Conservation (phyloP, 768 basidiomycete genomes). For the Mycena floridula region DNA sequence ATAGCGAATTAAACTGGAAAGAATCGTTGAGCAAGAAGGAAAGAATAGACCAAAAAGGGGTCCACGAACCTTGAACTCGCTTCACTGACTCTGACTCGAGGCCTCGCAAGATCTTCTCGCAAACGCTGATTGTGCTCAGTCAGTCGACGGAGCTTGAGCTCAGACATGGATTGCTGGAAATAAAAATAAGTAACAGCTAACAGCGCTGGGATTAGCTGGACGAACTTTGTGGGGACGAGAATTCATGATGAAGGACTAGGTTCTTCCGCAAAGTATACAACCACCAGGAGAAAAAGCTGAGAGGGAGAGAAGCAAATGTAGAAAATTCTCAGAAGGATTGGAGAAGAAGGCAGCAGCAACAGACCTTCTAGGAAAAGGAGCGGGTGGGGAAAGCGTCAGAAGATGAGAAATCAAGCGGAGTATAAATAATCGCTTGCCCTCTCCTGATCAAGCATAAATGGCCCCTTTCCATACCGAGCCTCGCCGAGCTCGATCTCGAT, state of each 20-base stretch:
- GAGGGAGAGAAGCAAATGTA: slow-evolving; percentile 9
- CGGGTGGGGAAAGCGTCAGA: slow-evolving; percentile 1
- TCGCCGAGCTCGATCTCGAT: too few relatives aligned
- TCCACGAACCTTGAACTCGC: slow-evolving; percentile 73
- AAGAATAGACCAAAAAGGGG: not conserved
- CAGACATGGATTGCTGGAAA: slow-evolving; percentile 84
- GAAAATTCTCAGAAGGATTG: not conserved
- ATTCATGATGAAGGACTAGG: slow-evolving; percentile 43
- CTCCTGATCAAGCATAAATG: too few relatives aligned
- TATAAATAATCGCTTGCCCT: not conserved
- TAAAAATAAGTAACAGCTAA: slow-evolving; percentile 2
- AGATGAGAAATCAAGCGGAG: not conserved
- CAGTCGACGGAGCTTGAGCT: slow-evolving; percentile 90
- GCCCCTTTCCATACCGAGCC: too few relatives aligned
- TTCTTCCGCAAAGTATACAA: not conserved
- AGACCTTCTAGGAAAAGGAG: slow-evolving; percentile 2
- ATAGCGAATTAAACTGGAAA: slow-evolving; percentile 78
- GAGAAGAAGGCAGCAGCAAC: slow-evolving; percentile 2
- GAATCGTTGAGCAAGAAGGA: not conserved
- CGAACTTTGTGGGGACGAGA: slow-evolving; percentile 66
- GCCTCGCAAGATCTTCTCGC: slow-evolving; percentile 82
- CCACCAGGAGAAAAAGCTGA: too few relatives aligned
- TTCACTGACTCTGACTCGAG: slow-evolving; percentile 88
- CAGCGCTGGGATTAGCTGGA: slow-evolving; percentile 5
- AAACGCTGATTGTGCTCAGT: slow-evolving; percentile 92